A percentile compares a stretch with the other conserved stretches of the same genome.
phyloP scores from a whole-genome alignment of 305 asterid genomes.

The Plantago coronopus region DNA sequence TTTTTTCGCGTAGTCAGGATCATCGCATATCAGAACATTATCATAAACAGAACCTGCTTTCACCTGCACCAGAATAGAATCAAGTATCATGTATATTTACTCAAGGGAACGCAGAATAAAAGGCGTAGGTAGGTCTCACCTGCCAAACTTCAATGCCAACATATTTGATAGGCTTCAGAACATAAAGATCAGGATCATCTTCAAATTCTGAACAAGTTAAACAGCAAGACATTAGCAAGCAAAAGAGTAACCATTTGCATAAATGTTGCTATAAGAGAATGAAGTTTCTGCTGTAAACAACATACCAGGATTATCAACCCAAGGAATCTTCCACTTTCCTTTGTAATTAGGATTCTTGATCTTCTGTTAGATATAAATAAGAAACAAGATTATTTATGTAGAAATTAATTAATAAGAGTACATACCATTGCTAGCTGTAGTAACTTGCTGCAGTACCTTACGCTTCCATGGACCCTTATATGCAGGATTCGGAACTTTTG shows the following conservation, averaged over 20 bases:
- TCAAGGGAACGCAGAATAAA: too few species aligned
- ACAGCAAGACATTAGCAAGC: too few species aligned
- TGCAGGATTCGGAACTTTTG: conserved; percentile 83
- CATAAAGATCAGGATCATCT: conserved; percentile 97
- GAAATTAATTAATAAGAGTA: conserved; percentile 3
- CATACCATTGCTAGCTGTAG: too few species aligned
- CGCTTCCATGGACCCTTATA: conserved; percentile 89
- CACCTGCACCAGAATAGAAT: conserved; percentile 45
- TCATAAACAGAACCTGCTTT: conserved; percentile 92
- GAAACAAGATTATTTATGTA: too few species aligned
- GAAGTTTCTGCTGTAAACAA: too few species aligned
- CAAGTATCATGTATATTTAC: neutral
- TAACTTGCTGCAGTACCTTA: conserved; percentile 45
- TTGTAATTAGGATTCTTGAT: conserved; percentile 90
- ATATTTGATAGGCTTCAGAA: conserved; percentile 80
- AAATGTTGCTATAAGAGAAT: neutral
- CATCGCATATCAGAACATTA: conserved; percentile 81
- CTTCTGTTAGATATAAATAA: conserved; percentile 45
- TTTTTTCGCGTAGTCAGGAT: conserved; percentile 74
- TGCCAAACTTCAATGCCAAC: conserved; percentile 98
- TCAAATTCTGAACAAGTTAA: conserved; percentile 81
- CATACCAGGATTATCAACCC: conserved; percentile 96
- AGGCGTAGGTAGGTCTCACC: conserved; percentile 30
- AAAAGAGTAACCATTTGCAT: conserved; percentile 17
- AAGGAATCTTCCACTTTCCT: conserved; percentile 96